Base-by-base conservation (phyloP, 148 eudicot genomes). In the Simmondsia chinensis region DNA sequence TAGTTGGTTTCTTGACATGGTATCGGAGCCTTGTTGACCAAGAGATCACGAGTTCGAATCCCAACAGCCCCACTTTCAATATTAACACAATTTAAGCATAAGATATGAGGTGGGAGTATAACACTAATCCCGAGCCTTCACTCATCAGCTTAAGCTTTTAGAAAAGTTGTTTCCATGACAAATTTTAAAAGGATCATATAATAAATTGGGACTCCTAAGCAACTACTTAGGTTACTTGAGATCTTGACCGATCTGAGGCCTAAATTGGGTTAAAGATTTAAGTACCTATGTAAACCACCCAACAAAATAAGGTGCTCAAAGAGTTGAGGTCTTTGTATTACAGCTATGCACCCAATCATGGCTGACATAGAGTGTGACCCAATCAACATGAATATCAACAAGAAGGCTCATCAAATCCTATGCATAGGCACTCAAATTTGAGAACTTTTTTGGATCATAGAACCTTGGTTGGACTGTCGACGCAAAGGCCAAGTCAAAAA, bases 281-380 rank as follows among this genome's bases (percentile, higher is more conserved):
- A 5, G 1, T 9, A 68, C 73, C 58, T 52, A 12, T 68, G 66
- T 31, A 56, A 56, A 20, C 56, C 64, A 41, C 46, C 42, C n/a
- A 69, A 39, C 4, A 52, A 12, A 35, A 69, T 37, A 20, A 63
- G 60, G 33, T 69, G 68, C 1, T 53, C 14, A 46, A 60, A 59
- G 49, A 49, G 66, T 1, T 54, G 36, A 2, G 75, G 70, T 12
- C 42, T 44, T 16, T 37, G 17, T 1, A 31, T 14, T 21, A 71
- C 50, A 20, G 71, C 76, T 16, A 65, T 7, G 40, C 71, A 70
- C 16, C 75, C 75, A 23, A 70, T 60, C 71, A 71, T 65, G 25
- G 76, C 59, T 4, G 71, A 46, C 71, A 65, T 61, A 5, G 68
- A 65, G 22, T 71, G 76, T 48, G 19, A 29, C 57, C 1, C 47